Conservation (phyloP, 805 yeast species). For the Pichia insulana region DNA sequence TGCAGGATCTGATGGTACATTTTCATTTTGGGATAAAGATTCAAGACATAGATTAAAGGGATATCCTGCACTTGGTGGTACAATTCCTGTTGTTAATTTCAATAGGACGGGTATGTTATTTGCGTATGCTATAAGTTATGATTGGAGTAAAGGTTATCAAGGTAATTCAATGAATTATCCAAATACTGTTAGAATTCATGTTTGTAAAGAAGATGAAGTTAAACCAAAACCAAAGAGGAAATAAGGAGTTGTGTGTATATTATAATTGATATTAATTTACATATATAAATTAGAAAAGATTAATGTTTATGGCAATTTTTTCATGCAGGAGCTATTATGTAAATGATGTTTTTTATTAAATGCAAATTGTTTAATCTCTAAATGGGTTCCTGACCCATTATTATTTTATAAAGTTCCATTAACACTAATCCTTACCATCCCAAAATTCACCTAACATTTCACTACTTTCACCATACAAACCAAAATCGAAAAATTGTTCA, state of each 20-base stretch:
- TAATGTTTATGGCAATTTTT: too few species aligned
- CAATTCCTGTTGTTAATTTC: constrained; percentile 73
- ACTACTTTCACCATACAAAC: constrained; percentile 26
- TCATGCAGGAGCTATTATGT: too few species aligned
- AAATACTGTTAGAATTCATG: constrained; percentile 70
- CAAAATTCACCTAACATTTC: constrained; percentile 22
- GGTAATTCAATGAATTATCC: constrained; percentile 71
- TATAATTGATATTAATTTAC: neutral
- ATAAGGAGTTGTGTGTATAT: constrained; percentile 3
- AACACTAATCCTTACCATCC: constrained; percentile 30
- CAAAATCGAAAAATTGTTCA: constrained; percentile 27
- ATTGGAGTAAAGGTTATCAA: constrained; percentile 89
- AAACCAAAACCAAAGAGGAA: constrained; percentile 41
- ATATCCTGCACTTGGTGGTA: constrained; percentile 55
- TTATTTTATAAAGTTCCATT: too few species aligned
- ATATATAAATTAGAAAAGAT: too few species aligned
- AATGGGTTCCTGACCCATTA: too few species aligned
- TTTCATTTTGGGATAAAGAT: constrained; percentile 94
- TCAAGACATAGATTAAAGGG: constrained; percentile 80
- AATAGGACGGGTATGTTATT: constrained; percentile 75
- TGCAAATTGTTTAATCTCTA: too few species aligned
- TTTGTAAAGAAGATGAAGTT: constrained; percentile 78
- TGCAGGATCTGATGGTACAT: constrained; percentile 90
- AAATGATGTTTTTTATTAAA: too few species aligned
- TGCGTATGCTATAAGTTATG: constrained; percentile 90